These are phyloP conservation scores for Hansenula lynferdii DNA, from an alignment of 1,139 yeast genomes.

Conservation along the genomic window DNA sequence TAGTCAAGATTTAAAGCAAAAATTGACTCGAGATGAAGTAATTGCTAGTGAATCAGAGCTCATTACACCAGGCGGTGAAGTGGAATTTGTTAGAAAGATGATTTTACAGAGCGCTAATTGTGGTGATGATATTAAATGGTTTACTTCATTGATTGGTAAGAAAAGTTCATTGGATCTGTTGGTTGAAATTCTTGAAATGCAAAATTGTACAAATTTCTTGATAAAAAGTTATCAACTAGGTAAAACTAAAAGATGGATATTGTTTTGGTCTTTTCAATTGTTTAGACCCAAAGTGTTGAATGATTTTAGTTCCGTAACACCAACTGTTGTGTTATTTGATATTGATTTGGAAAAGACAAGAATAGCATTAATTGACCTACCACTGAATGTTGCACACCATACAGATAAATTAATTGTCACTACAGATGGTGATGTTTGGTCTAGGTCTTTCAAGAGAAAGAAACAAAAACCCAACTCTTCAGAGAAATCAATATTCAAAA, in stretches of 20 bases:
- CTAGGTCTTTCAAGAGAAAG: conserved; percentile 26
- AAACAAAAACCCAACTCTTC: conserved; percentile 3
- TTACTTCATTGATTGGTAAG: conserved; percentile 34
- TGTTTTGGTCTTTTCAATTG: conserved; percentile 33
- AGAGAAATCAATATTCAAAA: conserved; percentile 9
- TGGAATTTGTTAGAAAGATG: conserved; percentile 29
- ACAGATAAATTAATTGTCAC: conserved; percentile 1
- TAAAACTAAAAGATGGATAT: conserved; percentile 34
- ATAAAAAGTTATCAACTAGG: conserved; percentile 28
- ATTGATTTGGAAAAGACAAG: conserved; percentile 7
- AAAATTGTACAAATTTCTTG: conserved; percentile 24
- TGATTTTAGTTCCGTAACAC: conserved; percentile 3
- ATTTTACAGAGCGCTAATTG: conserved; percentile 25
- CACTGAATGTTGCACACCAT: not conserved
- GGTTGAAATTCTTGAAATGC: conserved; percentile 16
- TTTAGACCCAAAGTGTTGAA: conserved; percentile 12
- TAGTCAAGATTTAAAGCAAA: conserved; percentile 6
- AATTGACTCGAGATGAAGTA: conserved; percentile 15
- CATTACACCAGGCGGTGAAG: conserved; percentile 37
- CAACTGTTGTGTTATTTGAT: conserved; percentile 12
- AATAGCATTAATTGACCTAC: conserved; percentile 1
- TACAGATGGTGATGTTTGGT: conserved; percentile 28
- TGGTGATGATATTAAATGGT: conserved; percentile 26
- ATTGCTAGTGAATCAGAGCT: conserved; percentile 27
- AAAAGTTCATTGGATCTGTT: conserved; percentile 25